Base-by-base conservation (phyloP, 2,329 filamentous ascomycete species). In the Microsporum ferrugineum region DNA sequence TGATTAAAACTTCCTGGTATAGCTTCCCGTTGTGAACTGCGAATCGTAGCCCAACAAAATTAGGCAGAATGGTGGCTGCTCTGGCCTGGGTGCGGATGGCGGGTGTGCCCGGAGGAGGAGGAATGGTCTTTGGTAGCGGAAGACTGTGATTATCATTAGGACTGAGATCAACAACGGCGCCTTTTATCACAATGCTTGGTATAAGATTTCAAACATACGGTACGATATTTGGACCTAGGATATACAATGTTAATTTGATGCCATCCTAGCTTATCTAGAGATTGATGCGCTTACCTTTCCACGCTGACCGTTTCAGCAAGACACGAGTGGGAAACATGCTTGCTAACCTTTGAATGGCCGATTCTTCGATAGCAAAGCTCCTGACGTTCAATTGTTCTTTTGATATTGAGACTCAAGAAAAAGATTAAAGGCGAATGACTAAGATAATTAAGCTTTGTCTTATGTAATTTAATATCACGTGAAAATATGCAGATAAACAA, bases 11-110 rank as follows among this genome's bases (percentile, higher is more conserved):
- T 67, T 94, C 88, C 68, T 87, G 78, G 75, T 96, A 96, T 36
- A 82, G 82, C 78, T 94, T 95, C 70, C 91, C 91, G 73, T 96
- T 95, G 78, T 96, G 88, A 63, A 96, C 84, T 75, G 91, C 87
- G 75, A 96, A 96, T 72, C 85, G 86, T 69, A 95, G 78, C 12
- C 91, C 91, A 60, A 96, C 89, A 72, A 96, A 96, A 75, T 88
- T 95, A 65, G 91, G 91, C 61, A 96, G 81, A 69, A 96, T 94
- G 4, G 91, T 95, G 36, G 91, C 91, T 61, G 87, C 83, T 66
- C 91, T 88, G 41, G 91, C 91, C 73, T 92, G 88, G 14, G 91
- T 96, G 70, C 84, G 86, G 73, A 96, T 91, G 10, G 89, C 87
- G 43, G 82, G 83, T 2, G 82, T 78, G 65, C 80, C 82, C 82